Base-by-base conservation (phyloP, 164 flowering plant genomes). In the Berberis vulgaris region DNA sequence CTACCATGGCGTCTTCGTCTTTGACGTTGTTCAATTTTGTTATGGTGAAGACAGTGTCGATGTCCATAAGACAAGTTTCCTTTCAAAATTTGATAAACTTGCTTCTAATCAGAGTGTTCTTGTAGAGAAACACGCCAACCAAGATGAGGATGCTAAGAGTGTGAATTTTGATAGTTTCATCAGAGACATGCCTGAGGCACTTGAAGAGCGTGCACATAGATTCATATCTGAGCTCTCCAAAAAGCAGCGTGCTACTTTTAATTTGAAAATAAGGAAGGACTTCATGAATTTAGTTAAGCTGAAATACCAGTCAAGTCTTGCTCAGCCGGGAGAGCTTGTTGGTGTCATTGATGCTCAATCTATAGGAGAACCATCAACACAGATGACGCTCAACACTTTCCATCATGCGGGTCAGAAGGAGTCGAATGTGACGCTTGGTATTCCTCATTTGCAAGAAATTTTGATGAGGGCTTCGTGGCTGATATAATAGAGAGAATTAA, bases 351-450 rank as follows among this genome's bases (percentile, higher is more conserved):
- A 97, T 65, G 93, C 86, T 60, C 99, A 94, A 76, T 94, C 99
- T 57, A 76, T 94, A 0, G 99, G 99, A 53, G 96, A 94, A 74
- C 99, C 99, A 61, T 91, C 97, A 54, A 94, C 99, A 0, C 99
- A 94, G 74, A 94, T 94, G 99, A 94, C 99, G 99, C 79, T 95
- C 72, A 95, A 95, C 72, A 95, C 97, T 52, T 95, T 95, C 73
- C 99, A 95, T 81, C 86, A 81, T 74, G 99, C 99, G 61, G 99
- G 99, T 4, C 87, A 86, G 63, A 97, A 97, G 61, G 99, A 89
- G 68, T 77, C 83, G 89, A 95, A 95, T 77, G 99, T 95, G 49
- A 95, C 98, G 4, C 84, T 95, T n/a, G 99, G 99, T 73, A 89
- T 95, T 65, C 99, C 99, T 67, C 97, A 97, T 61, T 77, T 95